phyloP scores from a whole-genome alignment of 2,329 filamentous ascomycete genomes.

The Lasiodiplodia sp. region DNA sequence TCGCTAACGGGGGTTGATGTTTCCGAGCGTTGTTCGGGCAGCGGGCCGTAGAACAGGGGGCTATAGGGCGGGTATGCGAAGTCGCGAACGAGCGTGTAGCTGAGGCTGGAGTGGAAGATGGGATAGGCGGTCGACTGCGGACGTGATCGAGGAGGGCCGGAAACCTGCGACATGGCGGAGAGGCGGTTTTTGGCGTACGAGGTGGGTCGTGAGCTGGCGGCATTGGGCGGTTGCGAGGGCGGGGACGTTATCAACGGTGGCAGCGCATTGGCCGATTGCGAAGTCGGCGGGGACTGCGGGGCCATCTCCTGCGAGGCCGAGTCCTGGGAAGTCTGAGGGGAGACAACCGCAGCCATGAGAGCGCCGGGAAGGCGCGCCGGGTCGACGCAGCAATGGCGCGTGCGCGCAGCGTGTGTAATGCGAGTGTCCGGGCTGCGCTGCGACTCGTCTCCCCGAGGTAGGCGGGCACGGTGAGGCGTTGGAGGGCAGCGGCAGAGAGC shows the following conservation, averaged over 20 bases:
- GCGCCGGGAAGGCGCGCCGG: conserved; percentile 14
- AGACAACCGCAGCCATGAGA: conserved; percentile 49
- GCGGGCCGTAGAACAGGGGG: conserved; percentile 93
- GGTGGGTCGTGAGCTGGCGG: conserved; percentile 63
- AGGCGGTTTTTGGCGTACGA: conserved; percentile 77
- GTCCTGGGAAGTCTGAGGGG: conserved; percentile 40
- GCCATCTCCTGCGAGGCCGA: conserved; percentile 32
- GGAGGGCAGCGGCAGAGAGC: background rate
- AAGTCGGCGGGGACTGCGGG: conserved; percentile 36
- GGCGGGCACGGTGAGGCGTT: background rate
- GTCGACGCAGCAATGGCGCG: conserved; percentile 9
- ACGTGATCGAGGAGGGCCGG: conserved; percentile 70
- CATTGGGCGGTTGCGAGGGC: conserved; percentile 59
- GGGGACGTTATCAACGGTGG: conserved; percentile 61
- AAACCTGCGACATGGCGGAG: conserved; percentile 81
- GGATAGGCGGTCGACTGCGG: conserved; percentile 84
- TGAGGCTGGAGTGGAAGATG: conserved; percentile 81
- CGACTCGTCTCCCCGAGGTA: conserved; percentile 20
- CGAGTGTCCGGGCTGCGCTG: conserved; percentile 21
- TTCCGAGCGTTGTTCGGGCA: conserved; percentile 78
- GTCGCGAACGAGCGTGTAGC: conserved; percentile 91
- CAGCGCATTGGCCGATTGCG: conserved; percentile 50
- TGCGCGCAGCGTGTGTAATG: conserved; percentile 8
- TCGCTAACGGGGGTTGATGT: conserved; percentile 87
- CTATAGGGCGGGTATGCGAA: conserved; percentile 88